These are phyloP conservation scores for Parmales sp. DNA, from an alignment of 108 stramenopile genomes.

Conservation along the genomic window DNA sequence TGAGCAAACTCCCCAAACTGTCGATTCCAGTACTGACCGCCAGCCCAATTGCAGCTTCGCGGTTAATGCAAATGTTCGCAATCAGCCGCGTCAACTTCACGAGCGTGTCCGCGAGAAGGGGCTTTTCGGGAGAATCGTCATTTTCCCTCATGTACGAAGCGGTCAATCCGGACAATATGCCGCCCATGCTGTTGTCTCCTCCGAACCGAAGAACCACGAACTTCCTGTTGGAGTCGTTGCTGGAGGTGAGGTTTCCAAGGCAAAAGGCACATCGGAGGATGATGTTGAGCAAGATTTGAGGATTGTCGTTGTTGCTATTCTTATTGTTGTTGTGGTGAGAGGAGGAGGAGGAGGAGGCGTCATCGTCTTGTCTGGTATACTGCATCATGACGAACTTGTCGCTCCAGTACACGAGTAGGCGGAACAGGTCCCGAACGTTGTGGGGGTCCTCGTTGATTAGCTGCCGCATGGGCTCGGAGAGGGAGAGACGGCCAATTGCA, in stretches of 20 bases:
- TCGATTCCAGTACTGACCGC: constrained; percentile 3
- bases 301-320: not conserved
- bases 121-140: not conserved
- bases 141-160: constrained; percentile 13
- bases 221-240: constrained; percentile 22
- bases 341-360: too few relatives aligned
- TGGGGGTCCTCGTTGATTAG: constrained; percentile 7
- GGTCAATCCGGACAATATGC: not conserved
- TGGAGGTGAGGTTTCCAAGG: constrained; percentile 33
- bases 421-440: not conserved
- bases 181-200: constrained; percentile 5
- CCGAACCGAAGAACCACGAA: constrained; percentile 16
- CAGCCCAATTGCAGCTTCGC: constrained; percentile 20
- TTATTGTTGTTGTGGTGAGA: too few relatives aligned
- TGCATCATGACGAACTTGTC: not conserved
- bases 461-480: not conserved
- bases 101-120: constrained; percentile 17
- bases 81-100: constrained; percentile 34
- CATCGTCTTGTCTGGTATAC: not conserved
- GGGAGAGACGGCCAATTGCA: not conserved
- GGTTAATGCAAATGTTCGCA: constrained; percentile 33
- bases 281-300: not conserved
- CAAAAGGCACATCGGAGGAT: constrained; percentile 22
- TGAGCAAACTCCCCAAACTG: not conserved
- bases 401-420: not conserved